Base-by-base conservation (phyloP, 371 early-diverging fungal species). In the Mucor racemosus region DNA sequence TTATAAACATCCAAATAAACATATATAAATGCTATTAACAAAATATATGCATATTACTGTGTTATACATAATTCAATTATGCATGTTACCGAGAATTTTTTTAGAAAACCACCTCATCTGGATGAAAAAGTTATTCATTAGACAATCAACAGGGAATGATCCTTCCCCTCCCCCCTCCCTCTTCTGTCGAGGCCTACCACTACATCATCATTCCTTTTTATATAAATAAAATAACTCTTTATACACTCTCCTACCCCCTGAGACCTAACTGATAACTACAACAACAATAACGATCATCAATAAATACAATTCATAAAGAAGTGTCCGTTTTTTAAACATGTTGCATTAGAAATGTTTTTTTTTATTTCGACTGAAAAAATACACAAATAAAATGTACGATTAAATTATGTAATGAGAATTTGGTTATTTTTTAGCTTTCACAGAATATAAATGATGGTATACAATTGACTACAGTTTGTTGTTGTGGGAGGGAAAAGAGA, bases 281-380 rank as follows among this genome's bases (percentile, higher is more conserved):
- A 11, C 26, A 50, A 26, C 21, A 5, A 50, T 5, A 11, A 26
- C 5, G 5, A 3, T 5, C 17, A 53, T 26, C 50, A 11, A 53
- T 11, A 9, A 21, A 11, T 53, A 4, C 11, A 21, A 11, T 53
- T 2, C 4, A 26, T 31, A 26, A 53, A 14, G 31, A 26, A 53
- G 13, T 53, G 6, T 26, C 53, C 14, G 53, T 31, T 13, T 11
- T 31, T 53, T 13, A 53, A 53, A 53, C 53, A 53, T 21, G 53
- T 31, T 53, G 53, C 53, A 53, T 53, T 53, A 53, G 14, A 53
- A 50, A 53, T 53, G 31, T 53, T 38, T 53, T 53, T 53, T 21
- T 31, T 53, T 21, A 53, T 31, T 21, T 21, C 6, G 26, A 53
- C 13, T 53, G 53, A 53, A 26, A 26, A 19, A 46, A 19, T 31